Base-by-base conservation (phyloP, 768 basidiomycete species). In the Boletus pseudopeckii region DNA sequence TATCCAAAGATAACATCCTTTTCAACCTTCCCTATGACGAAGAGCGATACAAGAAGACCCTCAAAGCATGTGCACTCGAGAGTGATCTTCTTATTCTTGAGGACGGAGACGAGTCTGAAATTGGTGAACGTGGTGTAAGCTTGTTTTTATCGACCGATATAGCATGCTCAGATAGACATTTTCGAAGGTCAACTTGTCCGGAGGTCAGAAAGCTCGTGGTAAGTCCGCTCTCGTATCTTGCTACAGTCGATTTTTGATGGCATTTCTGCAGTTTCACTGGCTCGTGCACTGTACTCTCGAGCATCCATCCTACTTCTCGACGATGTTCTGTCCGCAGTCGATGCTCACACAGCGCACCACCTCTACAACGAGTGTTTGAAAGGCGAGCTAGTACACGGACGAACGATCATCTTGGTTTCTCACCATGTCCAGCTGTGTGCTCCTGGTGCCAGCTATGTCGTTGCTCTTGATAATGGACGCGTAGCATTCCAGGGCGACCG, bases 361-460 rank as follows among this genome's bases (percentile, higher is more conserved):
- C 80, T 98, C 42, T 87, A 86, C 62, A 75, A 83, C 18, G 77
- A 91, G 49, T 94, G 92, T 61, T 74, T 98, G 20, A 77, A 80
- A 57, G 93, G 95, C 8, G 84, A 88, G 44, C 73, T 97, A 39
- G 77, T 93, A 66, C 70, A 74, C n/a, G 85, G 82, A 17, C 79
- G 94, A 44, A 97, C 95, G 1, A 74, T 96, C 45, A 77, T 98
- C 42, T 77, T 98, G 22, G 93, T 97, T 47, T 97, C 95, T 3
- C 96, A 99, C 64, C 93, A 96, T 64, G 89, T 97, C 33, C 89
- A 93, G 64, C 78, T 98, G 5, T 93, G 91, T 63, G 79, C 84
- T 3, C 83, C 90, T 1, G 87, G 82, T 30, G 92, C 95, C 2
- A 74, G 72, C 24, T 94, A 92, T 68, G 78, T 98, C 59, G 88